Conservation (phyloP, 106 monocot species). For the Agapanthus africanus region DNA sequence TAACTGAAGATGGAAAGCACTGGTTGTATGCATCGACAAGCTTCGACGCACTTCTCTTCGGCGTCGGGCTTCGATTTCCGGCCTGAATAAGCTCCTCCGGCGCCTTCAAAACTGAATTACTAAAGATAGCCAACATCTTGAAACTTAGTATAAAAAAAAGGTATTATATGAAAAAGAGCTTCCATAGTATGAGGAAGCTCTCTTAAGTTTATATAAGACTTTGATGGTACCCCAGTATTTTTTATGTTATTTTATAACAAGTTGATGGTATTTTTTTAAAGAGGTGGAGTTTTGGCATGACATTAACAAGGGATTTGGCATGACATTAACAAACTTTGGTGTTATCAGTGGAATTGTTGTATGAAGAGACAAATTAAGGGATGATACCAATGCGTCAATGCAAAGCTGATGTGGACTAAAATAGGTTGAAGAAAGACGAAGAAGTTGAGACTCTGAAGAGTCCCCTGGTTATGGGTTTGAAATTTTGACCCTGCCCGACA, state of each 20-base stretch:
- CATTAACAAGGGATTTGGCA: neutral
- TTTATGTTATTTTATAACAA: neutral
- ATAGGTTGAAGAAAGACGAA: too few species aligned
- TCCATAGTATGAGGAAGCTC: neutral
- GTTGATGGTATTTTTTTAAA: neutral
- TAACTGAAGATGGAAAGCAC: neutral
- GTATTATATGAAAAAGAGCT: neutral
- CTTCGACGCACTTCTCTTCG: neutral
- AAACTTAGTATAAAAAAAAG: neutral
- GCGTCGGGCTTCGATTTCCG: slow-evolving; percentile 15
- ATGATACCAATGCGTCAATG: slow-evolving; percentile 5
- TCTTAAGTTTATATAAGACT: neutral
- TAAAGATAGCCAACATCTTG: slow-evolving; percentile 18
- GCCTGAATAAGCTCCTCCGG: slow-evolving; percentile 28
- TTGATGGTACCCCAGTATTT: neutral
- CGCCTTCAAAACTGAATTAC: neutral
- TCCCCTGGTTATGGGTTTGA: too few species aligned
- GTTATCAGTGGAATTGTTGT: neutral
- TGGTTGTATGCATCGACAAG: slow-evolving; percentile 8
- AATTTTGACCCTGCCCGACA: too few species aligned
- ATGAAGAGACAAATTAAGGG: neutral
- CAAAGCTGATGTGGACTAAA: too few species aligned
- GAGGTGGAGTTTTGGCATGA: neutral
- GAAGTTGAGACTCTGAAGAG: too few species aligned
- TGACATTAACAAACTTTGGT: slow-evolving; percentile 9